Evolutionary conservation across 2,329 filamentous ascomycete genomes (phyloP).

Genomic region (Ramularia collo-cygni): DNA sequence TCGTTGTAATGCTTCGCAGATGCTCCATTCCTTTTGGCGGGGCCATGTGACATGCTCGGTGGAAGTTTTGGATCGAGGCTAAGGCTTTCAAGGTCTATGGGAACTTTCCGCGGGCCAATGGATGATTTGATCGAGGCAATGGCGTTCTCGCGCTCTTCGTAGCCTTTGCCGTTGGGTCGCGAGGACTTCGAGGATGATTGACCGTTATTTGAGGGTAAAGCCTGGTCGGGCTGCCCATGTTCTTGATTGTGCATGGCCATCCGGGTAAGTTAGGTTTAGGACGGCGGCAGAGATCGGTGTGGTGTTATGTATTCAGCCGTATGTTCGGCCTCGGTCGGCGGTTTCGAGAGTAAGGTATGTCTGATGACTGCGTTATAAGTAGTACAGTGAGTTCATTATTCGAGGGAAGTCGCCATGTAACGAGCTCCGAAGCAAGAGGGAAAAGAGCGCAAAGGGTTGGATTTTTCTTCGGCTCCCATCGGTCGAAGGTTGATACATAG

Average conservation of each 20-base stretch:
- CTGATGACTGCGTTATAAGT: too few species aligned
- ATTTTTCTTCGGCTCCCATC: too few species aligned
- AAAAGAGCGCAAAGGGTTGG: too few species aligned
- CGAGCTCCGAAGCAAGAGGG: too few species aligned
- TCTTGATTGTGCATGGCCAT: conserved; percentile 35
- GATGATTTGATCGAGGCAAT: conserved; percentile 54
- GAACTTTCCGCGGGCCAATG: conserved; percentile 43
- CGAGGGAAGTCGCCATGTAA: too few species aligned
- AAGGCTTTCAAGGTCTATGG: conserved; percentile 37
- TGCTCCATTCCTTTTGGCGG: conserved; percentile 6
- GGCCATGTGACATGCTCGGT: conserved; percentile 3
- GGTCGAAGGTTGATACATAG: too few species aligned
- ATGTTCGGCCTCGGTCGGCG: background rate
- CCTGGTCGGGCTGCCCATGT: conserved; percentile 40
- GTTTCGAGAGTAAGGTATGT: too few species aligned
- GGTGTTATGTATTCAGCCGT: background rate
- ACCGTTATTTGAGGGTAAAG: conserved; percentile 53
- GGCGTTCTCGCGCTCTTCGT: conserved; percentile 49
- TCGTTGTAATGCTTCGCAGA: conserved; percentile 27
- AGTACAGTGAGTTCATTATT: too few species aligned
- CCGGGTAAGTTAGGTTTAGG: background rate
- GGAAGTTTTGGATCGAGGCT: conserved; percentile 5
- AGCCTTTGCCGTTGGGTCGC: conserved; percentile 40
- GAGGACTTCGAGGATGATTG: conserved; percentile 48
- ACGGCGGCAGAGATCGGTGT: background rate